Evolutionary conservation across 208 protist genomes (phyloP), one percentile per base, ranked within the genome.

Genomic region (Trypanosoma platydactyli): DNA sequence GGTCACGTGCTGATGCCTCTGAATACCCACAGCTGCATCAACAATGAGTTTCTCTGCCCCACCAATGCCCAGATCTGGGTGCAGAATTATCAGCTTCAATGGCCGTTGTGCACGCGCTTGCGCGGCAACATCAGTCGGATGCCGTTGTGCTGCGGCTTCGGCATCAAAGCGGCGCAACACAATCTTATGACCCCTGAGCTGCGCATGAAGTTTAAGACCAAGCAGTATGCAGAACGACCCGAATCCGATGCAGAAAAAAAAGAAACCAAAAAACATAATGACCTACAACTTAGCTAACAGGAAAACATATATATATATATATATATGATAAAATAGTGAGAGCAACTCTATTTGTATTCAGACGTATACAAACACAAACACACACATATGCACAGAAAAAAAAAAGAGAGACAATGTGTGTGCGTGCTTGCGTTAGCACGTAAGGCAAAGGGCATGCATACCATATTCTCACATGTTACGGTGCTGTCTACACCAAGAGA

Each of bases 21-120:
- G 46, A 18, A 99, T 67, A 7, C 85, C 96, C 1, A 98, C 35
- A 0, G 94, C 98, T 7, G 96, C 89, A 74, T 99, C 98, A 1
- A 99, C 81, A 25, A 99, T 85, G 7, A 99, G 87, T 18, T 98
- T 81, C 81, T 99, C 98, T 20, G 98, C 98, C 5, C 98, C 98
- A 16, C 98, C 98, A 64, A 99, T 95, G 41, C 95, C 95, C 3
- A 99, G 80, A 68, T 99, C 97, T 1, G 97, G 97, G 72, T 99
- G 98, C 4, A 99, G 55, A 68, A 99, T 98, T 15, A 90, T 80
- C 1, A 99, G 73, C 25, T 82, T 77, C 44, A 83, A 55, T 7
- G 73, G 73, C 18, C 62, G 50, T n/a, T 29, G 16, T 2, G 64
- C 54, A 9, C 38, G n/a, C 30, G 24, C 54, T 7, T 76, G 33